Conservation (phyloP, 495 filamentous ascomycete species). For the Hypoxylon perforatum region DNA sequence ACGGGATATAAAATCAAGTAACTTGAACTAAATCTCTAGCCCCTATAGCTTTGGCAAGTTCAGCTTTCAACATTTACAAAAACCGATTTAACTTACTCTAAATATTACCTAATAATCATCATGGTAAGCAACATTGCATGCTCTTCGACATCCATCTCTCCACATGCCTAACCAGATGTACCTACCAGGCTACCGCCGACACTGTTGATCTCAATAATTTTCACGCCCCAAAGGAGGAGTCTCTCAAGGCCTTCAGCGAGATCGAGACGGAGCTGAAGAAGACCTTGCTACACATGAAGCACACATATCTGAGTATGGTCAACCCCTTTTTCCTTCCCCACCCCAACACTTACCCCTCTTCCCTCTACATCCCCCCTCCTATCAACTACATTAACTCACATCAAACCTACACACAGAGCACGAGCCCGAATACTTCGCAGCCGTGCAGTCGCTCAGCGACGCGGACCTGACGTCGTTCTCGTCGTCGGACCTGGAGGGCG, state of each 20-base stretch:
- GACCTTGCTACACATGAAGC: conserved; percentile 60
- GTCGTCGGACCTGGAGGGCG: conserved; percentile 57
- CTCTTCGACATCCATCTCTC: neutral
- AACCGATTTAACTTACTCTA: conserved; percentile 1
- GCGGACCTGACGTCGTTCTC: conserved; percentile 59
- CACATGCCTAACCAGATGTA: conserved; percentile 2
- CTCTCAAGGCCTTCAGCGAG: conserved; percentile 61
- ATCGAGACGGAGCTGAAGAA: conserved; percentile 62
- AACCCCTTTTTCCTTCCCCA: conserved; percentile 26
- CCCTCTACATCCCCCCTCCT: neutral
- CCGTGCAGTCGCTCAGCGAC: conserved; percentile 59
- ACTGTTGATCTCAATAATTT: conserved; percentile 58
- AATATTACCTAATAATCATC: conserved; percentile 4
- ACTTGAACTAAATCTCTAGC: conserved; percentile 5
- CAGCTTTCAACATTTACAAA: neutral
- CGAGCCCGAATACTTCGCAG: conserved; percentile 62
- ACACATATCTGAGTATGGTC: conserved; percentile 50
- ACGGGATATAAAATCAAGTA: conserved; percentile 24
- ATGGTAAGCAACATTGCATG: conserved; percentile 35
- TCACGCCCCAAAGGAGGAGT: conserved; percentile 64
- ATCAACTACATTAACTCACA: too few species aligned
- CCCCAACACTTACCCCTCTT: neutral
- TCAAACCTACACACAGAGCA: conserved; percentile 50
- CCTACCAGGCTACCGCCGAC: conserved; percentile 64
- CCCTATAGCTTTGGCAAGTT: neutral